phyloP scores from a whole-genome alignment of 1,284 basidiomycete genomes.

The Irpex sp. region DNA sequence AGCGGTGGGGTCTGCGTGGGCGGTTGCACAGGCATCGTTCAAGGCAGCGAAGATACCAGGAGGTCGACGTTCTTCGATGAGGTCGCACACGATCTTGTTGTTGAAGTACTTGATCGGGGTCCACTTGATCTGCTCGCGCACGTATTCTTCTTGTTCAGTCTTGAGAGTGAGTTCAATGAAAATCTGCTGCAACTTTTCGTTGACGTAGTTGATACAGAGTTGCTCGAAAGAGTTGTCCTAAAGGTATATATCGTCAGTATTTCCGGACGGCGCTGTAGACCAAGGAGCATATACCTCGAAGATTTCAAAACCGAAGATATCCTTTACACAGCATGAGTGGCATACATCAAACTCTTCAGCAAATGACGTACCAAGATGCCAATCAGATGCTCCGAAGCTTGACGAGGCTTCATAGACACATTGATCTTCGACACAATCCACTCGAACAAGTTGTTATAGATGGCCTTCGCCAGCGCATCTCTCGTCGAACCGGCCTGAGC shows the following conservation, averaged over 20 bases:
- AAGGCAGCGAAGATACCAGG: constrained; percentile 98
- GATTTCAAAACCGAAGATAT: constrained; percentile 98
- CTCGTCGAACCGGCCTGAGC: constrained; percentile 87
- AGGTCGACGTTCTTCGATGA: constrained; percentile 95
- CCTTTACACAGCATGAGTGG: constrained; percentile 38
- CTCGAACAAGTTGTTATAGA: constrained; percentile 99
- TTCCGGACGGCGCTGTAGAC: neutral
- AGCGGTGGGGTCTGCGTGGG: constrained; percentile 94
- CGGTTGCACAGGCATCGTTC: constrained; percentile 98
- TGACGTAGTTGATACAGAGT: constrained; percentile 99
- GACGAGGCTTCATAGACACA: constrained; percentile 89
- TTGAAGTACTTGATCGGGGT: constrained; percentile 98
- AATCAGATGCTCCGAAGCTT: constrained; percentile 79
- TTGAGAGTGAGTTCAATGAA: constrained; percentile 99
- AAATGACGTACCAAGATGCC: constrained; percentile 75
- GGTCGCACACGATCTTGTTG: constrained; percentile 95
- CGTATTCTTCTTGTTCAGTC: constrained; percentile 99
- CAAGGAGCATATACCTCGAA: constrained; percentile 66
- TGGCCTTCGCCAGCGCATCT: constrained; percentile 93
- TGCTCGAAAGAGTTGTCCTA: constrained; percentile 99
- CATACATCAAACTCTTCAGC: neutral
- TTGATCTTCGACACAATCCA: constrained; percentile 99
- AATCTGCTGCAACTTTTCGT: constrained; percentile 98
- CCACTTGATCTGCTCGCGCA: constrained; percentile 98
- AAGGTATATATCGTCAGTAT: neutral